A percentile compares a stretch with the other conserved stretches of the same genome.
Conservation (phyloP, 108 stramenopile genomes). For the Skeletonema marinoi region DNA sequence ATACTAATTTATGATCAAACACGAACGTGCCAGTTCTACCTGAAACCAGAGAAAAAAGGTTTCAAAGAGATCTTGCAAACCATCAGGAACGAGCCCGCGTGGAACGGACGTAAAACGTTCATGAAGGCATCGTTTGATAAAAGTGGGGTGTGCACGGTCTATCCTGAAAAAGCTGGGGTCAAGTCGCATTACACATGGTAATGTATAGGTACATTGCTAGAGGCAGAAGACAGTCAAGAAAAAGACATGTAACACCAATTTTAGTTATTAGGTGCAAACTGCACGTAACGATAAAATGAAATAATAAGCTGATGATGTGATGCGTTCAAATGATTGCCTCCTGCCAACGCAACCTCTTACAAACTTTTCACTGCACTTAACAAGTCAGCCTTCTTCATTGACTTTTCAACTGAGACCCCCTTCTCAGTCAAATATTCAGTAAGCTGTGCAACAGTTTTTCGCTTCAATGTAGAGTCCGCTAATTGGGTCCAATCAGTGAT, state of each 20-base stretch:
- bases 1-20: slow-evolving; percentile 39
- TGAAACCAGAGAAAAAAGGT: slow-evolving; percentile 7
- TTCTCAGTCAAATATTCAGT: slow-evolving; percentile 39
- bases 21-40: slow-evolving; percentile 2
- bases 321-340: background rate
- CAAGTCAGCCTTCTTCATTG: slow-evolving; percentile 41
- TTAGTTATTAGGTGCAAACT: background rate
- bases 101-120: slow-evolving; percentile 37
- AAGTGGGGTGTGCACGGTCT: slow-evolving; percentile 26
- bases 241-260: background rate
- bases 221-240: no score
- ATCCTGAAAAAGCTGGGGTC: slow-evolving; percentile 25
- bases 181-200: slow-evolving; percentile 49
- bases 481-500: slow-evolving; percentile 32
- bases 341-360: background rate
- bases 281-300: background rate
- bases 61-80: slow-evolving; percentile 9
- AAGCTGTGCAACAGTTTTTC: slow-evolving; percentile 45
- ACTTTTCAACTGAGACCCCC: slow-evolving; percentile 29
- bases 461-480: slow-evolving; percentile 41
- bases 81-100: slow-evolving; percentile 17
- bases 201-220: no score
- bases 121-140: slow-evolving; percentile 45
- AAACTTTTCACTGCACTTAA: slow-evolving; percentile 46
- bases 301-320: background rate